A percentile compares a stretch with the other conserved stretches of the same genome.
Evolutionary conservation across 495 filamentous ascomycete genomes (phyloP).

Genomic region (Podospora didyma): DNA sequence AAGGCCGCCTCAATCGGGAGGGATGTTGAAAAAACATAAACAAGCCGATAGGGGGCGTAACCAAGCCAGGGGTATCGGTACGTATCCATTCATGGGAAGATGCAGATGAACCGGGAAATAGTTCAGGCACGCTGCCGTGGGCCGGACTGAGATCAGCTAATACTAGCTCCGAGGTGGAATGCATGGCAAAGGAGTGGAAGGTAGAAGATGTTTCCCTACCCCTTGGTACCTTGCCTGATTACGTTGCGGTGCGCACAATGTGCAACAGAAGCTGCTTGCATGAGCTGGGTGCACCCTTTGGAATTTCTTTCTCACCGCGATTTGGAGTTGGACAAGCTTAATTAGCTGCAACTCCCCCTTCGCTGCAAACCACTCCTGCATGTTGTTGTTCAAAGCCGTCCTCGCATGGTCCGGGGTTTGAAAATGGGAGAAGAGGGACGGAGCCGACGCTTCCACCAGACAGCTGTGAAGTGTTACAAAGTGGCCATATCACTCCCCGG

Average conservation of each 20-base stretch:
- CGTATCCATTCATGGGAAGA: not conserved
- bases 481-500: not conserved
- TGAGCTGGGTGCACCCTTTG: not conserved
- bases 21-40: no score
- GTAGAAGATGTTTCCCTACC: no score
- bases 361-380: no score
- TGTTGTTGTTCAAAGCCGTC: not conserved
- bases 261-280: not conserved
- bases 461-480: not conserved
- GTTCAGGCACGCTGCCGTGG: not conserved
- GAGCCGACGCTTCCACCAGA: not conserved
- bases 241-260: not conserved
- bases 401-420: not conserved
- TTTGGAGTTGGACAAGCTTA: conserved; percentile 20
- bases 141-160: not conserved
- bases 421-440: not conserved
- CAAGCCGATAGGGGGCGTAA: no score
- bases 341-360: conserved; percentile 3
- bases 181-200: no score
- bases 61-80: no score
- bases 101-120: not conserved
- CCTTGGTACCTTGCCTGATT: not conserved
- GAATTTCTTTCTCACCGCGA: conserved; percentile 15
- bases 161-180: not conserved
- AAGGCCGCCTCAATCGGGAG: no score